phyloP scores from a whole-genome alignment of 306 rosid species.

The Prunus mume region DNA sequence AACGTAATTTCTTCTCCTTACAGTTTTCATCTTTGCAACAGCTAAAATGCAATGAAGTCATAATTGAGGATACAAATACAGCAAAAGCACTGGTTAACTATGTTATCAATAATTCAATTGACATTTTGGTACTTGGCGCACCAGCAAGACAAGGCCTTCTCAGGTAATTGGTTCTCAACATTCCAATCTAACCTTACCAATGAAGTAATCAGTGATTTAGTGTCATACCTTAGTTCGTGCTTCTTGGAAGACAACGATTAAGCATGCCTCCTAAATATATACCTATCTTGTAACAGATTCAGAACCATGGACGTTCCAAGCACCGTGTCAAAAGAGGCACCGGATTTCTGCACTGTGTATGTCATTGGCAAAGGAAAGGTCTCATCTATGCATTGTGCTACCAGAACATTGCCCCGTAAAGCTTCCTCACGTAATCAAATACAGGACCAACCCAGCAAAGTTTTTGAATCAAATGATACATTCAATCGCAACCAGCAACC shows the following conservation, averaged over 20 bases:
- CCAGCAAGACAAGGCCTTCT: slow-evolving; percentile 63
- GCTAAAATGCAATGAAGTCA: slow-evolving; percentile 69
- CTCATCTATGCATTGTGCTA: slow-evolving; percentile 40
- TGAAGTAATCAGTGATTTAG: neutral
- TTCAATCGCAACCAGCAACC: slow-evolving; percentile 18
- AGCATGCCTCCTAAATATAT: slow-evolving; percentile 7
- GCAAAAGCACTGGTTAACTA: slow-evolving; percentile 54
- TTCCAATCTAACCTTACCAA: neutral
- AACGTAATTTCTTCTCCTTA: neutral
- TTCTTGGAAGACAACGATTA: neutral
- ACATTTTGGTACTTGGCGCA: slow-evolving; percentile 69
- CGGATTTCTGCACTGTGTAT: slow-evolving; percentile 73
- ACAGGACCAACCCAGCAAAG: slow-evolving; percentile 16
- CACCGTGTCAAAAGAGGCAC: slow-evolving; percentile 58
- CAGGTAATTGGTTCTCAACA: slow-evolving; percentile 33
- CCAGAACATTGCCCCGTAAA: slow-evolving; percentile 30
- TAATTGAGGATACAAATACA: slow-evolving; percentile 56
- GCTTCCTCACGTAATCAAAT: slow-evolving; percentile 1
- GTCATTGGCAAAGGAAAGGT: slow-evolving; percentile 70
- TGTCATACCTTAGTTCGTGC: neutral
- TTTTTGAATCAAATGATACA: slow-evolving; percentile 18
- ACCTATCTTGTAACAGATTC: slow-evolving; percentile 47
- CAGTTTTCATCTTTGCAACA: slow-evolving; percentile 23
- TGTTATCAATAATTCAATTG: slow-evolving; percentile 36
- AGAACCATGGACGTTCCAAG: slow-evolving; percentile 55